Base-by-base conservation (phyloP, 2,329 filamentous ascomycete genomes). In the Neospermospora avenae region DNA sequence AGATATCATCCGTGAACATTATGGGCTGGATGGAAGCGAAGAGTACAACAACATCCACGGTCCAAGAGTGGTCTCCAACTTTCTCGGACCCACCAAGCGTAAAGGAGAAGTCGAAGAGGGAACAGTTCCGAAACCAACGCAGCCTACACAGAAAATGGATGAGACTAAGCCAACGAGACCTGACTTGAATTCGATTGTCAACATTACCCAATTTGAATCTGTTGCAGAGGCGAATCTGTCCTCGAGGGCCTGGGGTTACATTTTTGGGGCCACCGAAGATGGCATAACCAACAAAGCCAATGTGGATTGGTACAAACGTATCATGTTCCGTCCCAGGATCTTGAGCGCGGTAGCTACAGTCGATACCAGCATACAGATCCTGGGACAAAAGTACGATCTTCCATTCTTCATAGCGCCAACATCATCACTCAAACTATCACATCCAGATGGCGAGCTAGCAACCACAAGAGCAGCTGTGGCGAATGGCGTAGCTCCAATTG, bases 181-280 rank as follows among this genome's bases (percentile, higher is more conserved):
- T n/a, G 55, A 52, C 24, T 10, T 58, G 6, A 52, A 31, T 14
- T 42, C 45, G 1, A 52, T 58, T 22, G 48, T 52, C 46, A 58
- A 58, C 14, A 44, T 55, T 7, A 25, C 45, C 4, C 54, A 61
- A 48, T 87, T 87, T 68, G 79, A 83, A 60, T 58, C 74, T 14
- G 82, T 80, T 0, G 84, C 85, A 4, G 77, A 78, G 24, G 75
- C 75, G 24, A 80, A 78, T 7, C 77, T 85, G 48, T 77, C 77
- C 18, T 77, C 79, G 34, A 87, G 87, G 67, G 81, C 84, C 10
- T 87, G 83, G 82, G 85, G 85, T 0, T 88, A 87, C 67, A 81
- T 84, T 69, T 85, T 82, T 20, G 86, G 83, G 10, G 85, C 84
- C 3, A 81, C 85, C 18, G 86, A 83, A 3, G 85, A 97, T 74